Evolutionary conservation across 129 eudicot species (phyloP).

Genomic region (Silybum marianum): DNA sequence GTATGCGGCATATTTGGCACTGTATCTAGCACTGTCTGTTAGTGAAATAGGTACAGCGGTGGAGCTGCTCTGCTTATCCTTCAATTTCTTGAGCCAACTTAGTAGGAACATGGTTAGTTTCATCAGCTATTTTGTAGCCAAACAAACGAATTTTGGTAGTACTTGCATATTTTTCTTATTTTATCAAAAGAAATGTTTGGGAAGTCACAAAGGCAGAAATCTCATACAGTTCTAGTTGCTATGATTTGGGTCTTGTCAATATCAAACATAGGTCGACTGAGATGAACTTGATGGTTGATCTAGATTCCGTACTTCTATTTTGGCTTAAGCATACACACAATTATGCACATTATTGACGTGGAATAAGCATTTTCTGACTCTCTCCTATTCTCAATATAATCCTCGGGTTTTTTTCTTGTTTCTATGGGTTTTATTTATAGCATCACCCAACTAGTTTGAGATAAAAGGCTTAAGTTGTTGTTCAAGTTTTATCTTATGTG

Average conservation of each 20-base stretch:
- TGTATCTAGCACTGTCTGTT: too few species aligned
- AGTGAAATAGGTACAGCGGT: not conserved
- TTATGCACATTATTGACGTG: not conserved
- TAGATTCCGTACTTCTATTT: not conserved
- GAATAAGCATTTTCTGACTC: not conserved
- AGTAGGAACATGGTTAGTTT: not conserved
- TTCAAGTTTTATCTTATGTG: not conserved
- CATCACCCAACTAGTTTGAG: not conserved
- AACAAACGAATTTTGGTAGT: not conserved
- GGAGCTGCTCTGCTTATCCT: not conserved
- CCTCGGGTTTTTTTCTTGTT: not conserved
- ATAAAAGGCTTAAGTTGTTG: not conserved
- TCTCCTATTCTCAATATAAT: not conserved
- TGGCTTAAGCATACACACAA: not conserved
- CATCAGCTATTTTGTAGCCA: not conserved
- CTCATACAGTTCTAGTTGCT: not conserved
- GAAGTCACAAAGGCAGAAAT: not conserved
- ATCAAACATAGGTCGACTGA: not conserved
- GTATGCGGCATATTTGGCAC: too few species aligned
- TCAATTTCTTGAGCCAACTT: not conserved
- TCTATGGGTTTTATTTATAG: not conserved
- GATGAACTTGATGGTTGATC: not conserved
- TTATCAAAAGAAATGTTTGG: not conserved
- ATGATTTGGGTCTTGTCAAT: not conserved
- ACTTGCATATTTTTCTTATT: not conserved